Conservation (phyloP, 2,329 filamentous ascomycete species). For the Passalora sequoiae region DNA sequence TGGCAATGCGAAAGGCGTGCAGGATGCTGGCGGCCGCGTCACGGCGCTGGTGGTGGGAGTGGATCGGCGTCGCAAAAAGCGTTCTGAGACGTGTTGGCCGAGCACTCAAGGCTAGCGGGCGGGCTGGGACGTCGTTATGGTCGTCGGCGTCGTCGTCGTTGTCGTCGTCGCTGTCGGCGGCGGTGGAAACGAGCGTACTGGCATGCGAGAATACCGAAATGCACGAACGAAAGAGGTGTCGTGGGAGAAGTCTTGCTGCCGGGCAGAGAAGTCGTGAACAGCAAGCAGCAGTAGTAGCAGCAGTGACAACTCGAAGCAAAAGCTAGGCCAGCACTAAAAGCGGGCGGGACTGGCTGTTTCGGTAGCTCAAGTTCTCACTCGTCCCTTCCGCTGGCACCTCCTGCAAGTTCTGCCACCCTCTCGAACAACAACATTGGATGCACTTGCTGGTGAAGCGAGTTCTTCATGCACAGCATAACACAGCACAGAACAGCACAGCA, state of each 20-base stretch:
- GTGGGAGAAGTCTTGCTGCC: slow-evolving; percentile 4
- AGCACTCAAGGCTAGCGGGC: neutral
- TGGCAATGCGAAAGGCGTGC: slow-evolving; percentile 1
- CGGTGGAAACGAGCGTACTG: slow-evolving; percentile 25
- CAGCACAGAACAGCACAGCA: too few species aligned
- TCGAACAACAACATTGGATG: too few species aligned
- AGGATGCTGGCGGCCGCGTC: slow-evolving; percentile 10
- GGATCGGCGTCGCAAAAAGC: slow-evolving; percentile 14
- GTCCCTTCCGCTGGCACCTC: too few species aligned
- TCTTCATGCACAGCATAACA: too few species aligned
- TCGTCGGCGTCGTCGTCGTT: too few species aligned
- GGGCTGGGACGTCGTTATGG: slow-evolving; percentile 1
- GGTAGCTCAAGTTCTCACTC: too few species aligned
- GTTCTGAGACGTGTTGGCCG: slow-evolving; percentile 5
- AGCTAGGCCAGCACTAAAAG: too few species aligned
- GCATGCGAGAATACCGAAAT: slow-evolving; percentile 25
- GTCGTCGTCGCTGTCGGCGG: slow-evolving; percentile 7
- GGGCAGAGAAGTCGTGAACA: neutral
- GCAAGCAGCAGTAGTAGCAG: too few species aligned
- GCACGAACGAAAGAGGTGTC: slow-evolving; percentile 10
- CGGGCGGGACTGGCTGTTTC: too few species aligned
- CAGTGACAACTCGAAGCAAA: too few species aligned
- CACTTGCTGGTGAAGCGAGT: too few species aligned
- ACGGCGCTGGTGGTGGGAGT: slow-evolving; percentile 5
- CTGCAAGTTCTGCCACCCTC: too few species aligned